These are phyloP conservation scores for Plasmodium inui DNA, from an alignment of 169 alveolate genomes.

Conservation along the genomic window DNA sequence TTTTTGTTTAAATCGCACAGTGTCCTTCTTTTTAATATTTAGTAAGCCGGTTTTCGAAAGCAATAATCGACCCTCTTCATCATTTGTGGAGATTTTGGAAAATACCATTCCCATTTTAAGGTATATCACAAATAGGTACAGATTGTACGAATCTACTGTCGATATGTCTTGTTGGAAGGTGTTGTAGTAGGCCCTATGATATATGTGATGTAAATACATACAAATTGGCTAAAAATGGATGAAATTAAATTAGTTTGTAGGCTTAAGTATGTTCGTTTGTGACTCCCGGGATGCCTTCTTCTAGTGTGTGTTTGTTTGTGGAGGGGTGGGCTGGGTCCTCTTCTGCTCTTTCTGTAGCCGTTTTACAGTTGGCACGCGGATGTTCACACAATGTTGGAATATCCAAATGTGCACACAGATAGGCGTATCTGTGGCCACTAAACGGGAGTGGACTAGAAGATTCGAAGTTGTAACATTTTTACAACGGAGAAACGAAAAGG, in stretches of 20 bases:
- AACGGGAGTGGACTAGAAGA: not conserved
- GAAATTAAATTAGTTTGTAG: not conserved
- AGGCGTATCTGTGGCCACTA: not conserved
- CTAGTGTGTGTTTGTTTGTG: not conserved
- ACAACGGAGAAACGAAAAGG: not conserved
- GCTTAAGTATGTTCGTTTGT: not conserved
- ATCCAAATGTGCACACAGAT: not conserved
- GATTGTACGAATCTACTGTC: conserved; percentile 11
- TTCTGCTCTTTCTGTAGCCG: not conserved
- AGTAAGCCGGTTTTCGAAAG: conserved; percentile 15
- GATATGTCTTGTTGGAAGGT: conserved; percentile 31
- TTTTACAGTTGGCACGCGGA: not conserved
- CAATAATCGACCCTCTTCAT: conserved; percentile 27
- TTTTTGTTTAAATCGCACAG: conserved; percentile 16
- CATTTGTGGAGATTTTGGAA: conserved; percentile 12
- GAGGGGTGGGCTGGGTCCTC: not conserved
- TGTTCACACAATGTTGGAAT: not conserved
- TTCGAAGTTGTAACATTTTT: not conserved
- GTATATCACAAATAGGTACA: conserved; percentile 9
- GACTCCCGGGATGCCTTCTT: not conserved
- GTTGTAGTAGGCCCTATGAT: conserved; percentile 10
- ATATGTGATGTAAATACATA: conserved; percentile 7
- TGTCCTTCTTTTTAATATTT: conserved; percentile 12
- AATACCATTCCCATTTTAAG: conserved; percentile 42
- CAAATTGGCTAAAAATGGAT: not conserved